Base-by-base conservation (phyloP, 371 early-diverging fungal genomes). In the Zancudomyces culisetae region DNA sequence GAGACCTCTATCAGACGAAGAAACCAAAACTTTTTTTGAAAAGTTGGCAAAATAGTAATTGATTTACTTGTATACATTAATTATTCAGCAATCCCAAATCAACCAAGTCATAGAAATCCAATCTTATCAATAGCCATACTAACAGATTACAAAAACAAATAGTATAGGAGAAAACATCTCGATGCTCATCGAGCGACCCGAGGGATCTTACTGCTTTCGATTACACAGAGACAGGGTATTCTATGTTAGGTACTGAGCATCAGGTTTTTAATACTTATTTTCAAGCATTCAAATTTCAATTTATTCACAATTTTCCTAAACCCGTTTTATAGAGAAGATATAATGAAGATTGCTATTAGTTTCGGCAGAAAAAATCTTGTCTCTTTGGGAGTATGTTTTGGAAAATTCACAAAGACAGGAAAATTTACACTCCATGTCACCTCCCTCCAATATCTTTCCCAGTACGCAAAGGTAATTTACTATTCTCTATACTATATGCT, bases 391-490 rank as follows among this genome's bases (percentile, higher is more conserved):
- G 78, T 86, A 10, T 90, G 94, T 71, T 90, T 99, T 70, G 98
- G 99, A 53, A 96, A 96, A 74, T 97, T 98, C 66, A 90, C 98
- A 53, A 97, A 96, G 73, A 81, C 89, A 47, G 85, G 91, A 49
- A 90, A 93, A 70, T 99, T 99, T 74, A 79, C 80, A 50, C 74
- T 99, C 57, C 90, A 89, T 59, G 85, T 99, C 54, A 94, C 98
- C 22, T 81, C 85, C 29, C 72, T 99, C 53, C 88, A 91, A 51
- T 72, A 85, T 56, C 75, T 99, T 43, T 85, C 89, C 26, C 92
- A 87, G 69, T 97, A 94, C 68, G 93, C 96, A 22, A 83, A 29
- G 45, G 45, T 45, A 28, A 10, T 6, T 45, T 15, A 35, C 15
- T 6, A 6, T 35, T 10, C 35, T 10, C 15, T 35, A 35, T 15